These are phyloP conservation scores for Leccinum fibrillosum DNA, from an alignment of 768 basidiomycete genomes.

Conservation along the genomic window DNA sequence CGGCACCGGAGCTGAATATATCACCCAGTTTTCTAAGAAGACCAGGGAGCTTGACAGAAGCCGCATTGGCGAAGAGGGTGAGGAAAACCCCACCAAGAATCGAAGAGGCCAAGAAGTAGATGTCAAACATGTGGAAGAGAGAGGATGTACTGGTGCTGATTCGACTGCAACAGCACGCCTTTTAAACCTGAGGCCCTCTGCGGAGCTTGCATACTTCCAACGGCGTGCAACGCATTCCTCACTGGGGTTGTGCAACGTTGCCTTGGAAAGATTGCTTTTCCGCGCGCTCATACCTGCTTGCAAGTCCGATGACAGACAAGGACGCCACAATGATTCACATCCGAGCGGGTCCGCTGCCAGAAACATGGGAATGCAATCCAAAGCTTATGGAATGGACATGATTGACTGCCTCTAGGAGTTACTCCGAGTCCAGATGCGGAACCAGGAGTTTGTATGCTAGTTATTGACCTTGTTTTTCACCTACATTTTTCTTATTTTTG, in stretches of 20 bases:
- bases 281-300: background rate
- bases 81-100: conserved; percentile 17
- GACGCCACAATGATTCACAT: too few species aligned
- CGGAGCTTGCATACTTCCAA: background rate
- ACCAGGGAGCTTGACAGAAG: conserved; percentile 7
- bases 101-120: conserved; percentile 9
- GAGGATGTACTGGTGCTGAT: background rate
- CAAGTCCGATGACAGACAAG: too few species aligned
- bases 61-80: conserved; percentile 11
- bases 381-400: too few species aligned
- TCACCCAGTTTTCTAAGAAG: conserved; percentile 4
- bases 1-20: conserved; percentile 2
- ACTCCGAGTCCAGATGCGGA: too few species aligned
- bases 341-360: too few species aligned
- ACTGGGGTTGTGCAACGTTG: background rate
- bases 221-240: background rate
- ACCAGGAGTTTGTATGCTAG: too few species aligned
- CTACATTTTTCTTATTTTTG: too few species aligned
- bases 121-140: conserved; percentile 11
- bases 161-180: background rate
- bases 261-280: background rate
- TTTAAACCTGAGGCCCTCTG: conserved; percentile 4
- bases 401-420: too few species aligned
- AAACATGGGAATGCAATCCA: too few species aligned
- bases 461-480: too few species aligned